Evolutionary conservation across 2,329 filamentous ascomycete species (phyloP).

Genomic region (Curvularia sp.): DNA sequence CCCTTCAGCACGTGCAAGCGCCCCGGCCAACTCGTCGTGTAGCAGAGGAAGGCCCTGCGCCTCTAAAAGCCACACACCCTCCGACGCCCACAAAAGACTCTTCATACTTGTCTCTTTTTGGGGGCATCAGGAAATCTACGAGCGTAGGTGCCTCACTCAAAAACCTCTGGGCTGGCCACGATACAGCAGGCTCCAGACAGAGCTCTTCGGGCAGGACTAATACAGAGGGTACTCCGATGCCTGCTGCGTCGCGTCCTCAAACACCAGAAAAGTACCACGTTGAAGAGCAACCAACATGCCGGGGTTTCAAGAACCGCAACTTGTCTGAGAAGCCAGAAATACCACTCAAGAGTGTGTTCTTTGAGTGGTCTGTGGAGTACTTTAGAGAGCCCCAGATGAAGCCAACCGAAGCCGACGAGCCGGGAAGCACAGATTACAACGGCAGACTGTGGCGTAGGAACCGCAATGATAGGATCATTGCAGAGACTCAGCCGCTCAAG

Average conservation of each 20-base stretch:
- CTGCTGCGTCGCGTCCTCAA: conserved; percentile 73
- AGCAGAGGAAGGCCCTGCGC: conserved; percentile 44
- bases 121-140: conserved; percentile 67
- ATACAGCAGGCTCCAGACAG: conserved; percentile 39
- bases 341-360: conserved; percentile 81
- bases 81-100: conserved; percentile 61
- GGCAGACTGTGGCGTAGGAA: conserved; percentile 90
- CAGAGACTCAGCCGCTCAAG: conserved; percentile 92
- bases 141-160: conserved; percentile 70
- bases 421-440: conserved; percentile 95
- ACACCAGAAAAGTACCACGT: conserved; percentile 71
- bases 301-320: conserved; percentile 71
- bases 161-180: conserved; percentile 60
- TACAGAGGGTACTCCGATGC: conserved; percentile 65
- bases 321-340: conserved; percentile 66
- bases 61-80: conserved; percentile 55
- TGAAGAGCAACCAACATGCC: conserved; percentile 79
- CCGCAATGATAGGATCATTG: conserved; percentile 89
- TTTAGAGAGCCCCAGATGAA: conserved; percentile 99
- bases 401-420: conserved; percentile 91
- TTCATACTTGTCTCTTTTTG: conserved; percentile 63
- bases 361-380: conserved; percentile 96
- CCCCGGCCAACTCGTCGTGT: conserved; percentile 53
- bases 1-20: conserved; percentile 56
- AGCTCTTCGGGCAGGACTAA: conserved; percentile 53